Conservation (phyloP, 495 filamentous ascomycete species). For the Aspergillus hancockii region DNA sequence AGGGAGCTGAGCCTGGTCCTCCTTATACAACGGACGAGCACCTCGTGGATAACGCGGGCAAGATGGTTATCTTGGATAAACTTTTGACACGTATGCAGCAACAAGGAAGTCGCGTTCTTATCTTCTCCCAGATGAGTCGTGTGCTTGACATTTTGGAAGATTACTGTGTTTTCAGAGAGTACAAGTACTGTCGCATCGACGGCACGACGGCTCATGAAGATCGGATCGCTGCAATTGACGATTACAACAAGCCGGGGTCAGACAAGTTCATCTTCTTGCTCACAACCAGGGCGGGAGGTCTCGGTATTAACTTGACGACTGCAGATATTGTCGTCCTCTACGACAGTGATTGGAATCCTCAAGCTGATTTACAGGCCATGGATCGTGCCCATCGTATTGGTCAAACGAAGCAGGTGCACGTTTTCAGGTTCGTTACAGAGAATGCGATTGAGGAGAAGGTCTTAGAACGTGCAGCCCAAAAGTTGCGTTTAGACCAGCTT, state of each 20-base stretch:
- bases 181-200: constrained; percentile 97
- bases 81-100: constrained; percentile 79
- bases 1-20: constrained; percentile 95
- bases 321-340: constrained; percentile 98
- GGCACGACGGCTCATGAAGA: constrained; percentile 97
- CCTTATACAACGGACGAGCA: constrained; percentile 99
- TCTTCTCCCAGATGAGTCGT: constrained; percentile 99
- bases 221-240: constrained; percentile 95
- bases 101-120: constrained; percentile 88
- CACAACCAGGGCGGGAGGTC: constrained; percentile 93
- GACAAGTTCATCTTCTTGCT: constrained; percentile 98
- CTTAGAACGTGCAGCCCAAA: constrained; percentile 94
- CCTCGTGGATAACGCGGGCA: constrained; percentile 87
- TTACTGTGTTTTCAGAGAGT: constrained; percentile 93
- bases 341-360: constrained; percentile 99
- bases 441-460: constrained; percentile 99
- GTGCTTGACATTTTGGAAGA: constrained; percentile 96
- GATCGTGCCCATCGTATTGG: constrained; percentile 98
- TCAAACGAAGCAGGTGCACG: constrained; percentile 96
- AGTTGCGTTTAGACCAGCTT: constrained; percentile 95
- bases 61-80: constrained; percentile 97
- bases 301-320: constrained; percentile 97
- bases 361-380: constrained; percentile 98
- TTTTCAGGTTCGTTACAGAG: constrained; percentile 96
- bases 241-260: constrained; percentile 93